These are phyloP conservation scores for Cercophora scortea DNA, from an alignment of 495 filamentous ascomycete species.

Conservation along the genomic window DNA sequence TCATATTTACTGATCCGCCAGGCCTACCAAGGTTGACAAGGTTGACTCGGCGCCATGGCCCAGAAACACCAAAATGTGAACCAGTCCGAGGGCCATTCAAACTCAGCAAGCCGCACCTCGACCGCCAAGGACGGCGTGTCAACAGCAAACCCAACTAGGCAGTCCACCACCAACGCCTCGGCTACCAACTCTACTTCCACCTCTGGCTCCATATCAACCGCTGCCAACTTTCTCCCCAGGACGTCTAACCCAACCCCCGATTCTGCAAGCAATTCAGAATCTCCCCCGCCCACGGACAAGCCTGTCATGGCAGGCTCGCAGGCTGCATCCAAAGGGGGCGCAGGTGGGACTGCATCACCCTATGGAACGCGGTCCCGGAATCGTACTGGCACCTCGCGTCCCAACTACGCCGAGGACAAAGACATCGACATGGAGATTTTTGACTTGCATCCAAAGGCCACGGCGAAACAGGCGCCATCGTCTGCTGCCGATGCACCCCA, in stretches of 20 bases:
- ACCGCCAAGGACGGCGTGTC: slow-evolving; percentile 21
- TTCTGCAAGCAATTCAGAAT: slow-evolving; percentile 12
- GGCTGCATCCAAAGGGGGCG: slow-evolving; percentile 29
- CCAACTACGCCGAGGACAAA: slow-evolving; percentile 95
- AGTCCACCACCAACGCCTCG: slow-evolving; percentile 5
- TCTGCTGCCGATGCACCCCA: slow-evolving; percentile 19
- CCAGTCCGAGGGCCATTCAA: slow-evolving; percentile 21
- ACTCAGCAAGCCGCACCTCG: slow-evolving; percentile 15
- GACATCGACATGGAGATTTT: slow-evolving; percentile 80
- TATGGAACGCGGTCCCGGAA: slow-evolving; percentile 97
- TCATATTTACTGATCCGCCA: slow-evolving; percentile 5
- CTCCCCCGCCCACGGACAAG: slow-evolving; percentile 32
- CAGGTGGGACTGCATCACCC: slow-evolving; percentile 47
- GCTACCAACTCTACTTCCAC: slow-evolving; percentile 3
- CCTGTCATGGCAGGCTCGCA: slow-evolving; percentile 29
- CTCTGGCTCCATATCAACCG: slow-evolving; percentile 11
- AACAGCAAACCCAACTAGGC: slow-evolving; percentile 15
- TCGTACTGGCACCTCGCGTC: slow-evolving; percentile 67
- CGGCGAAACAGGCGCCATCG: slow-evolving; percentile 24
- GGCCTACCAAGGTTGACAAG: not conserved
- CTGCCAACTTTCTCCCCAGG: slow-evolving; percentile 17
- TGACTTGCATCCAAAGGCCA: slow-evolving; percentile 41
- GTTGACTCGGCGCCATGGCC: slow-evolving; percentile 15
- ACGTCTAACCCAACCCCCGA: slow-evolving; percentile 20
- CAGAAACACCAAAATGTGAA: slow-evolving; percentile 25